These are phyloP conservation scores for Larix sibirica DNA, from an alignment of 83 land plant species.

Conservation along the genomic window DNA sequence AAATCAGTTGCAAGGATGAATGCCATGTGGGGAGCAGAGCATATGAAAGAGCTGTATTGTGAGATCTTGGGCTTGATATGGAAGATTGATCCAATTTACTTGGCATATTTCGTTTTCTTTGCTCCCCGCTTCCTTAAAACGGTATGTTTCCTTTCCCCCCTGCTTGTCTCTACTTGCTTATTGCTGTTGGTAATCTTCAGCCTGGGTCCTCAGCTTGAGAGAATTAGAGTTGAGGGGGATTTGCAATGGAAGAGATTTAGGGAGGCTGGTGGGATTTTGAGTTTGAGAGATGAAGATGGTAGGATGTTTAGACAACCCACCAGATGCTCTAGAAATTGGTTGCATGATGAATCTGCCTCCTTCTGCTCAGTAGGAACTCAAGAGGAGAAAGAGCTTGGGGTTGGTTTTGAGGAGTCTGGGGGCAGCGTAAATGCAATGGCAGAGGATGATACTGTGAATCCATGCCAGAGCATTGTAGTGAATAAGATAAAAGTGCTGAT, in stretches of 20 bases:
- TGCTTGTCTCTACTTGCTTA: slow-evolving; percentile 29
- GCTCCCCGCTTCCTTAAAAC: slow-evolving; percentile 18
- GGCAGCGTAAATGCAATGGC: not conserved
- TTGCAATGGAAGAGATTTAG: slow-evolving; percentile 7
- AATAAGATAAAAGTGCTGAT: not conserved
- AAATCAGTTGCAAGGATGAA: not conserved
- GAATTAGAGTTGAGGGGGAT: slow-evolving; percentile 1
- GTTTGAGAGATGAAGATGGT: not conserved
- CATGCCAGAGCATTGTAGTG: slow-evolving; percentile 9
- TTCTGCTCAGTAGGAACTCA: not conserved
- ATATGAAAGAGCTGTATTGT: not conserved
- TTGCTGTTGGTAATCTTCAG: slow-evolving; percentile 25
- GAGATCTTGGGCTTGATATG: slow-evolving; percentile 1
- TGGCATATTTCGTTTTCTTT: slow-evolving; percentile 50
- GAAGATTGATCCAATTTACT: slow-evolving; percentile 40
- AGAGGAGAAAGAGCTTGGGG: not conserved
- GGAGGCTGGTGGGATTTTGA: not conserved
- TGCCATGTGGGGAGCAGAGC: not conserved
- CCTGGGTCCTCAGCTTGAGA: slow-evolving; percentile 25
- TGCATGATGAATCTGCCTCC: not conserved
- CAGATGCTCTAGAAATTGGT: not conserved
- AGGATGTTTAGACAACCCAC: not conserved
- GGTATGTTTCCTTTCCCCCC: slow-evolving; percentile 20
- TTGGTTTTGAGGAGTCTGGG: not conserved
- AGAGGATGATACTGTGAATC: slow-evolving; percentile 3